Evolutionary conservation across 257 asterid species (phyloP), one percentile per base, ranked within the genome.

Genomic region (Osmanthus fragrans): DNA sequence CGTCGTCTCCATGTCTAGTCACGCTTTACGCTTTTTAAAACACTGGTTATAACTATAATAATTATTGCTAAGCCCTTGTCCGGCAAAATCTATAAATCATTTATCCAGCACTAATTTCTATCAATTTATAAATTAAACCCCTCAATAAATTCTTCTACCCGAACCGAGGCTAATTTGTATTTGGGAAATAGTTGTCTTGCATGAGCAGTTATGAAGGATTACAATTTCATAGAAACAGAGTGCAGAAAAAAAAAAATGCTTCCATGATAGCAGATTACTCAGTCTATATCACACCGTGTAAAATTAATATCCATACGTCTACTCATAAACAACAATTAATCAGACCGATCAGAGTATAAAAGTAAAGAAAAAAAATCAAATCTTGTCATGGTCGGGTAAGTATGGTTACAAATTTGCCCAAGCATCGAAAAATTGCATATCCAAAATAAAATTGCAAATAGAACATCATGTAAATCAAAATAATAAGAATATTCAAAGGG

Each of bases 171-270:
- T 9, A 40, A 9, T 40, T 40, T 9, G 47, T 40, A 40, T 40
- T 40, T 9, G 47, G 51, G 33, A 68, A 32, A 29, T 33, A 73
- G 65, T 66, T 74, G 70, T 66, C 39, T 49, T 51, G 71, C 63
- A 13, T 16, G 36, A 58, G 64, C 25, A 51, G 25, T n/a, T n/a
- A n/a, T 69, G 29, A 16, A n/a, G 3, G 32, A 30, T 66, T 39
- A 30, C 56, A 47, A 60, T 75, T 69, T 45, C 7, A 67, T n/a
- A 12, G 19, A 29, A 73, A 63, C 23, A 7, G 30, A 69, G 30
- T 36, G 71, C 72, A 70, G 73, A 56, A n/a, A 6, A 9, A 21
- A 39, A 67, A 9, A 21, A 39, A 67, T 67, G 23, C 42, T 37
- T 69, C 33, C 13, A 40, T 25, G 36, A 18, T 7, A 4, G 23